Percentiles rank a stretch among this genome's conserved stretches.
These are phyloP conservation scores for Cladosporium colombiae DNA, from an alignment of 2,329 filamentous ascomycete species.

Conservation along the genomic window DNA sequence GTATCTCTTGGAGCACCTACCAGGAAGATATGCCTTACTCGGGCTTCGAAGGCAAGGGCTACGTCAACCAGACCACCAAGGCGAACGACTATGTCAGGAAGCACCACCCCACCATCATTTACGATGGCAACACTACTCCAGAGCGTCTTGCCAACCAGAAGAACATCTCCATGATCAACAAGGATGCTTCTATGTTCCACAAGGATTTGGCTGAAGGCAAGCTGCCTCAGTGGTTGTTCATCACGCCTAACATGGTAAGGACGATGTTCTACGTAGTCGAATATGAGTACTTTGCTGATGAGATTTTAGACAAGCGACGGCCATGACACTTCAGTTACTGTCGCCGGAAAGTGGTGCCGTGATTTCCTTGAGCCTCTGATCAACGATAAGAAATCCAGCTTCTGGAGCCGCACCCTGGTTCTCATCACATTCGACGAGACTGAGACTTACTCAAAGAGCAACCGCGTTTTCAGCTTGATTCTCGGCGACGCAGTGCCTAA, in stretches of 20 bases:
- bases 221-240: slow-evolving; percentile 71
- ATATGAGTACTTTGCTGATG: not conserved
- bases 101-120: slow-evolving; percentile 69
- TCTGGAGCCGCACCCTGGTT: slow-evolving; percentile 74
- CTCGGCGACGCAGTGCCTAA: slow-evolving; percentile 72
- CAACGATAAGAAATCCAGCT: slow-evolving; percentile 57
- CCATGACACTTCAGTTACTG: slow-evolving; percentile 71
- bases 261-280: not conserved
- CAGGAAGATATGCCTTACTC: slow-evolving; percentile 76
- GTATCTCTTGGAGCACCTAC: slow-evolving; percentile 60
- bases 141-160: slow-evolving; percentile 69
- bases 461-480: slow-evolving; percentile 70
- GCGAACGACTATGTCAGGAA: slow-evolving; percentile 80
- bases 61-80: slow-evolving; percentile 64
- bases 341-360: slow-evolving; percentile 68
- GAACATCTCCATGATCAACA: slow-evolving; percentile 69
- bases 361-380: slow-evolving; percentile 71
- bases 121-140: slow-evolving; percentile 61
- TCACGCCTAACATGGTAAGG: slow-evolving; percentile 67
- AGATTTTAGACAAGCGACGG: slow-evolving; percentile 56
- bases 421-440: slow-evolving; percentile 80
- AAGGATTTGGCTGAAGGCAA: slow-evolving; percentile 63
- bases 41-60: slow-evolving; percentile 67
- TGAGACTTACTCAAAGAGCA: slow-evolving; percentile 65
- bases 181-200: slow-evolving; percentile 63